These are phyloP conservation scores for Drechslerella coelobrocha DNA, from an alignment of 2,329 filamentous ascomycete genomes.

Conservation along the genomic window DNA sequence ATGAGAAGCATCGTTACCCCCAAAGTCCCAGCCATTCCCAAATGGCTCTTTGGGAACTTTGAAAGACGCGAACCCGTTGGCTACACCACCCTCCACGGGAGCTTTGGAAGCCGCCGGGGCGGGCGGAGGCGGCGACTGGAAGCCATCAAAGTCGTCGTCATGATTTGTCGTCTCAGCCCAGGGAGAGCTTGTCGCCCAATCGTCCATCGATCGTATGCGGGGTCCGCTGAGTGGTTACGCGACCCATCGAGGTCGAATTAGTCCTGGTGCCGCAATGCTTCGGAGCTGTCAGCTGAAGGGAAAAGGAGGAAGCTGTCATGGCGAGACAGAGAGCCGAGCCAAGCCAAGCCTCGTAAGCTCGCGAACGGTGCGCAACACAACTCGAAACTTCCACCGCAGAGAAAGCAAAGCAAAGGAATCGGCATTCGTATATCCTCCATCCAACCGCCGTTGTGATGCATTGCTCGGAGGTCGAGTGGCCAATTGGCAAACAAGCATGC, in stretches of 20 bases:
- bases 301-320: slow-evolving; percentile 20
- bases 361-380: slow-evolving; percentile 24
- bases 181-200: slow-evolving; percentile 51
- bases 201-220: slow-evolving; percentile 51
- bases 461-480: too few relatives aligned
- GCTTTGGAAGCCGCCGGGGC: slow-evolving; percentile 21
- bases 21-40: slow-evolving; percentile 40
- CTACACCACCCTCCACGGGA: slow-evolving; percentile 12
- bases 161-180: slow-evolving; percentile 49
- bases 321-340: slow-evolving; percentile 17
- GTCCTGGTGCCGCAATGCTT: slow-evolving; percentile 17
- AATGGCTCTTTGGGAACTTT: slow-evolving; percentile 35
- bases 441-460: too few relatives aligned
- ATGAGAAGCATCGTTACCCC: slow-evolving; percentile 23
- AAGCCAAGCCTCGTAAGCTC: slow-evolving; percentile 11
- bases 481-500: too few relatives aligned
- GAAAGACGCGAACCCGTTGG: slow-evolving; percentile 30
- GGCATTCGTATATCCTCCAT: too few relatives aligned
- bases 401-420: too few relatives aligned
- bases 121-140: slow-evolving; percentile 36
- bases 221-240: slow-evolving; percentile 40
- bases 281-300: slow-evolving; percentile 12
- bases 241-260: slow-evolving; percentile 49
- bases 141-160: slow-evolving; percentile 39
- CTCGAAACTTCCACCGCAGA: too few relatives aligned